Base-by-base conservation (phyloP, 2,329 filamentous ascomycete species). In the Neonectria coccinea region DNA sequence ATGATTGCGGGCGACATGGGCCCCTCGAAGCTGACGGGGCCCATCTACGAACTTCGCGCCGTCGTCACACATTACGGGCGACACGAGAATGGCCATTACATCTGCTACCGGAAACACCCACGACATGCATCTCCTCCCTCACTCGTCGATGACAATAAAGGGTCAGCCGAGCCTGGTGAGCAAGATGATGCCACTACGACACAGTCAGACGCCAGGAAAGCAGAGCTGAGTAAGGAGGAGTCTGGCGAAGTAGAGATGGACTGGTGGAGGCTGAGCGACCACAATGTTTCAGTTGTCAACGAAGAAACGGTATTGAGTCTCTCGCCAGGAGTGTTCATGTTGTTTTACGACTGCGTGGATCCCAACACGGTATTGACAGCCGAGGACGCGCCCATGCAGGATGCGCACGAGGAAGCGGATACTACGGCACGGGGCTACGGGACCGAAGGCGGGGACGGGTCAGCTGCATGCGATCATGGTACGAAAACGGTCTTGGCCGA, bases 11-110 rank as follows among this genome's bases (percentile, higher is more conserved):
- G 86, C 5, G 82, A 83, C 50, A 71, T 78, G 42, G 74, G 75
- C 3, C 79, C 81, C 9, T 89, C 87, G 2, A 84, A 81, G 65
- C 79, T 88, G 9, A 81, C 80, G 0, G 88, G 88, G 3, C 84
- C 84, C 29, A 82, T 90, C 1, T 98, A 97, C 76, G 88, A 92
- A 74, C 83, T 98, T 16, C 88, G 91, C 57, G 93, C 94, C 31
- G 92, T 95, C 0, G 88, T 98, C 10, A 96, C 93, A 1, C 96
- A 98, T 76, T 92, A 92, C 66, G 96, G 96, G 4, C 86, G 92
- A 33, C 96, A 98, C 77, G 94, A 97, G 67, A 97, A 97, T 72
- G 96, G 96, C 0, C 96, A 99, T 79, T 98, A 99, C 72, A 89
- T 97, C 42, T 97, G 93, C 76, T 97, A 96, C 78, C 87, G 93